These are phyloP conservation scores for Chaetomiaceae sp. DNA, from an alignment of 2,329 filamentous ascomycete species.

Conservation along the genomic window DNA sequence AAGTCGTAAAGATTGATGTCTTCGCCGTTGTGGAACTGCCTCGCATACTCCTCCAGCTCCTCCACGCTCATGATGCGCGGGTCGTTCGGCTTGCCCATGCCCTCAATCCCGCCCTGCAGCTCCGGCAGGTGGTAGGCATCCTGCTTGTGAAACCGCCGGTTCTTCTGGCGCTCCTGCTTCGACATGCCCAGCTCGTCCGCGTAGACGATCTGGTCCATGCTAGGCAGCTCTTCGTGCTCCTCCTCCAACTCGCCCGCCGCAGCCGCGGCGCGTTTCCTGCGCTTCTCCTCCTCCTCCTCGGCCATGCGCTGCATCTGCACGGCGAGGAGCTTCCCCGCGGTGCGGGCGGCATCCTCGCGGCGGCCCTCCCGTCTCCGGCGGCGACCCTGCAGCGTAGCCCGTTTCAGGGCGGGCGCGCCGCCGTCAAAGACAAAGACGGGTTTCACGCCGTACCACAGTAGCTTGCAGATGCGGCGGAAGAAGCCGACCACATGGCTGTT, in stretches of 20 bases:
- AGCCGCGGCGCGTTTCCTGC: slow-evolving; percentile 41
- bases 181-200: slow-evolving; percentile 85
- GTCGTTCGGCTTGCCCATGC: slow-evolving; percentile 87
- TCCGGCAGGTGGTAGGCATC: slow-evolving; percentile 95
- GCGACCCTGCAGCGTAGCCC: slow-evolving; percentile 78
- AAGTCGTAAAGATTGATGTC: slow-evolving; percentile 93
- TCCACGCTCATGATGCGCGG: slow-evolving; percentile 94
- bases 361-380: slow-evolving; percentile 80
- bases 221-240: slow-evolving; percentile 64
- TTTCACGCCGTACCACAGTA: slow-evolving; percentile 92
- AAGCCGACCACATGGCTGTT: slow-evolving; percentile 97
- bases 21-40: slow-evolving; percentile 86
- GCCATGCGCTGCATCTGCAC: slow-evolving; percentile 90
- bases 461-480: slow-evolving; percentile 96
- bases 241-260: slow-evolving; percentile 42
- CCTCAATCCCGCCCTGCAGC: slow-evolving; percentile 67
- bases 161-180: slow-evolving; percentile 67
- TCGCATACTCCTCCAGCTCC: slow-evolving; percentile 88
- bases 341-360: slow-evolving; percentile 86
- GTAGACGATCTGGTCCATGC: slow-evolving; percentile 71
- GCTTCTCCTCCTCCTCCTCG: slow-evolving; percentile 75
- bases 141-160: slow-evolving; percentile 78
- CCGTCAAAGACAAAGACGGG: slow-evolving; percentile 98
- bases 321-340: slow-evolving; percentile 84
- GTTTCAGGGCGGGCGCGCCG: slow-evolving; percentile 83